A percentile compares a stretch with the other conserved stretches of the same genome.
Conservation (phyloP, 495 filamentous ascomycete species). For the Aspergillus nidulans region DNA sequence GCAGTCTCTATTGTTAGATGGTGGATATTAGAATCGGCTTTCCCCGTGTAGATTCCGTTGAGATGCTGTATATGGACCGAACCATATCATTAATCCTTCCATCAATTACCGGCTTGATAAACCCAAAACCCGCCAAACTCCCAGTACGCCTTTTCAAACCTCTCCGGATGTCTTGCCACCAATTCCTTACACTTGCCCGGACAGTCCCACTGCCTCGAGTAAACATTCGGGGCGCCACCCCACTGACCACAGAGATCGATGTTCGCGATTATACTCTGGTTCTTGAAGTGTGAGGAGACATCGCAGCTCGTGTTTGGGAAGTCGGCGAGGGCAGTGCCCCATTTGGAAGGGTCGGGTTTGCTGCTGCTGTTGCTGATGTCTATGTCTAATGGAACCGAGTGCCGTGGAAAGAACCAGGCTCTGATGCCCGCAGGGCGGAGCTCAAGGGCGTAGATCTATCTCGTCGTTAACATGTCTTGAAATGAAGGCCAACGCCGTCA, state of each 20-base stretch:
- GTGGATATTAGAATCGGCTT: too few species aligned
- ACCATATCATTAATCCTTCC: too few species aligned
- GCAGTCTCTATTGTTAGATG: too few species aligned
- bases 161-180: conserved; percentile 34
- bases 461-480: not conserved
- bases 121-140: conserved; percentile 47
- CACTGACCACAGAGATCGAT: conserved; percentile 48
- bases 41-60: not conserved
- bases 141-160: conserved; percentile 46
- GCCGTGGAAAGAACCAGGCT: conserved; percentile 45
- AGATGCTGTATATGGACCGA: too few species aligned
- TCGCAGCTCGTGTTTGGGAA: conserved; percentile 49
- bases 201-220: conserved; percentile 38
- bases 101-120: conserved; percentile 30
- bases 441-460: conserved; percentile 43
- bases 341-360: conserved; percentile 42
- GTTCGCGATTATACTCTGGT: conserved; percentile 50
- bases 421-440: conserved; percentile 43
- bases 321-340: conserved; percentile 45
- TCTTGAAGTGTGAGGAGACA: conserved; percentile 42
- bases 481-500: too few species aligned
- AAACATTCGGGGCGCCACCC: conserved; percentile 31
- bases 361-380: conserved; percentile 7
- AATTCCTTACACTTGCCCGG: conserved; percentile 39
- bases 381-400: conserved; percentile 37